Evolutionary conservation across 2,329 filamentous ascomycete genomes (phyloP), one percentile per base, ranked within the genome.

Genomic region (Cladorrhinum sp.): DNA sequence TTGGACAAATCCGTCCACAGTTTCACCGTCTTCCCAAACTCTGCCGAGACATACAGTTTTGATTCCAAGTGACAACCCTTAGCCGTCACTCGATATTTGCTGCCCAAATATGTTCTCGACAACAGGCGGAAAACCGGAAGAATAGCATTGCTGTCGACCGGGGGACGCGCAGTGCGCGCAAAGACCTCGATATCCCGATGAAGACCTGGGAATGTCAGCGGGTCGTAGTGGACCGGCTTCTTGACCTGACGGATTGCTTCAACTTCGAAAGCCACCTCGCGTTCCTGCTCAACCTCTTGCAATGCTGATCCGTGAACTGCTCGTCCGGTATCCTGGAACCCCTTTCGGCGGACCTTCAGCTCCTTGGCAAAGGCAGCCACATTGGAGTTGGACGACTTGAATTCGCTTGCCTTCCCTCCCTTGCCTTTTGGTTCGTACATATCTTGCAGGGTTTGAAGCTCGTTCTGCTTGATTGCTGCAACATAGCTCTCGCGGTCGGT

Each of bases 241-340:
- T 86, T 79, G 1, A 80, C 73, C 63, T 86, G 79, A 0, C 84
- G 80, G 0, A 86, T 78, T 6, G 77, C 73, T 60, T 88, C 84
- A 0, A 87, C 77, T 64, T 88, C 80, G 16, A 81, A 77, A 2
- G 82, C 84, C 0, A 87, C 78, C 62, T 88, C 85, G 16, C 85
- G 74, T 64, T 88, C 83, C 61, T 82, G 79, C 42, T 82, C 80
- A 0, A 82, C 86, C 58, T 90, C 86, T 53, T 87, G 79, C 0
- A 89, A 70, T 0, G 82, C 80, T 0, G 82, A 82, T 0, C 74
- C 76, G 56, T 80, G 76, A 1, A 77, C 74, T 0, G 79, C 79
- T 2, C 70, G 70, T 26, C 81, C 79, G 0, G 68, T 73, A n/a
- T 72, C 71, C 20, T 71, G 68, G 55, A 73, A 73, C 1, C 60